phyloP scores from a whole-genome alignment of 148 eudicot genomes.

The Suaeda aralocaspica region DNA sequence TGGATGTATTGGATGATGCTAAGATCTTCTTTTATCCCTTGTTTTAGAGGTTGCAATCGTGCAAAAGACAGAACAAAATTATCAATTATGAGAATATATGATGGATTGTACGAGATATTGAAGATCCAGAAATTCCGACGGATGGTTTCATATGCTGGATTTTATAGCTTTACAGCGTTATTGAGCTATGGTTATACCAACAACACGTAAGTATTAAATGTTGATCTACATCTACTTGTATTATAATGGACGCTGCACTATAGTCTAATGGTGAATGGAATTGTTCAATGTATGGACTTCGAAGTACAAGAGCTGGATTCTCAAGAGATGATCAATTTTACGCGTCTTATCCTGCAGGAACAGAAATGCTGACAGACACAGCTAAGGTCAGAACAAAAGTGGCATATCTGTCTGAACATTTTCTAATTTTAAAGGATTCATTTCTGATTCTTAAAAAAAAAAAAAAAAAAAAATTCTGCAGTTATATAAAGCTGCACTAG shows the following conservation, averaged over 20 bases:
- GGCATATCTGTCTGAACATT: background rate
- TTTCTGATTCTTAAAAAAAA: constrained; percentile 15
- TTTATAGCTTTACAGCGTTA: constrained; percentile 48
- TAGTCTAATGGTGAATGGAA: background rate
- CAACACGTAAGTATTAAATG: constrained; percentile 62
- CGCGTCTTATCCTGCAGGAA: constrained; percentile 91
- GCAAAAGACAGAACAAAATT: background rate
- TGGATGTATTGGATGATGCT: background rate
- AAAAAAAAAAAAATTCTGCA: constrained; percentile 26
- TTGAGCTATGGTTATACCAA: constrained; percentile 61
- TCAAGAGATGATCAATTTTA: constrained; percentile 91
- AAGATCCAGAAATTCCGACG: constrained; percentile 83
- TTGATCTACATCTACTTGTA: too few species aligned
- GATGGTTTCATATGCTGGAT: constrained; percentile 47
- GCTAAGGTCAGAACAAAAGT: constrained; percentile 43
- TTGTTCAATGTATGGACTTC: background rate
- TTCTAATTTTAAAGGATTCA: background rate
- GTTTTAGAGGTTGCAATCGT: background rate
- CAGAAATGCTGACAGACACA: constrained; percentile 83
- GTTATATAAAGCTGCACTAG: constrained; percentile 89
- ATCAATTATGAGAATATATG: constrained; percentile 44
- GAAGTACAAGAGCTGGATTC: constrained; percentile 79
- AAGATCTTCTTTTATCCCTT: background rate
- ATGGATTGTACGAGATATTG: constrained; percentile 53
- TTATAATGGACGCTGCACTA: background rate